These are phyloP conservation scores for Thraustochytrium sp. DNA, from an alignment of 352 stramenopile genomes.

Conservation along the genomic window DNA sequence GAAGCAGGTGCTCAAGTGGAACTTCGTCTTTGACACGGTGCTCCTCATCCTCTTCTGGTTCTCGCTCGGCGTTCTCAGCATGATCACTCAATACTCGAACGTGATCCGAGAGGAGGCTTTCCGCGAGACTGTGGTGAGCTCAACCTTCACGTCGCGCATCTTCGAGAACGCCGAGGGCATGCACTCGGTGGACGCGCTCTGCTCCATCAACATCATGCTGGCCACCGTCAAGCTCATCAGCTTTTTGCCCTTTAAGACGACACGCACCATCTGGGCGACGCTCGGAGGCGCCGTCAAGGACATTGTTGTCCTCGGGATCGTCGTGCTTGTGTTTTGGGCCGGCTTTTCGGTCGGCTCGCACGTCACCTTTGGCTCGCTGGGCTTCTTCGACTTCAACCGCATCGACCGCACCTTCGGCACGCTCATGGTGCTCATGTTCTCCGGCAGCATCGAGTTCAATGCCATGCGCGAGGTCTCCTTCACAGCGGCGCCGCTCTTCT, in stretches of 20 bases:
- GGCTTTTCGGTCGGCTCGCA: slow-evolving; percentile 34
- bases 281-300: slow-evolving; percentile 22
- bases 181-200: slow-evolving; percentile 14
- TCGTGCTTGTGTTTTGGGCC: slow-evolving; percentile 10
- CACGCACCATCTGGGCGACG: slow-evolving; percentile 19
- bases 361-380: slow-evolving; percentile 36
- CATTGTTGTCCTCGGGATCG: slow-evolving; percentile 3
- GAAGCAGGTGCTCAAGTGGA: background rate
- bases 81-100: background rate
- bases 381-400: slow-evolving; percentile 32
- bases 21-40: slow-evolving; percentile 27
- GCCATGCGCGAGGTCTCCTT: slow-evolving; percentile 40
- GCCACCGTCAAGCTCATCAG: slow-evolving; percentile 30
- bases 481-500: slow-evolving; percentile 14
- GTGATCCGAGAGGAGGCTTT: background rate
- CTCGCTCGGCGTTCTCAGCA: background rate
- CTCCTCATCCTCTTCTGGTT: slow-evolving; percentile 14
- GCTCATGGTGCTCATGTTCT: slow-evolving; percentile 40
- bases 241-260: slow-evolving; percentile 37
- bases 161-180: background rate
- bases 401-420: slow-evolving; percentile 41
- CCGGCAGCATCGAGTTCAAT: slow-evolving; percentile 11
- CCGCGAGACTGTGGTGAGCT: background rate
- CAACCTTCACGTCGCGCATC: background rate
- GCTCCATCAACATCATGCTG: slow-evolving; percentile 33